Base-by-base conservation (phyloP, 352 stramenopile genomes). In the Phytophthora citrophthora region DNA sequence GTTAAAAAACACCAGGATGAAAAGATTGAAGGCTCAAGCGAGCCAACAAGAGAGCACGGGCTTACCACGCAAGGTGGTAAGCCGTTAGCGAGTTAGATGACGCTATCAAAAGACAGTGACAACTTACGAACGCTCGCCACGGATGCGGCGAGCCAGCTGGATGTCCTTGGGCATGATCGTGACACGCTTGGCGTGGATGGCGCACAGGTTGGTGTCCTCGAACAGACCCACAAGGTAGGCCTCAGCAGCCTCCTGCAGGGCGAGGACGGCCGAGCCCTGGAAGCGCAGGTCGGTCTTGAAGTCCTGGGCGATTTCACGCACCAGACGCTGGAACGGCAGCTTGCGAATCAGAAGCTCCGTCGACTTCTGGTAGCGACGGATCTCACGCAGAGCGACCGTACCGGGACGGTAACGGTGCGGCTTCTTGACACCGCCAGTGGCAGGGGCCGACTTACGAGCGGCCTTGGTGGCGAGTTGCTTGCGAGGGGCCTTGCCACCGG, bases 91-190 rank as follows among this genome's bases (percentile, higher is more conserved):
- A 36, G 50, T 57, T 57, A 59, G 52, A 51, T 59, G 44, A 60
- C 23, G 43, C 43, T 43, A 57, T 60, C 50, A 16, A n/a, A 45
- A 39, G 31, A 66, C 26, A 58, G 34, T 41, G 46, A 64, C 47
- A 75, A 75, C 68, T 85, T 90, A 92, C 54, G 83, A 92, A 43
- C 82, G 82, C 67, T 93, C 84, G 59, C 94, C 94, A 81, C 94
- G 86, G 72, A 98, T 97, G 66, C 94, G 88, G 69, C 91, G 81
- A 23, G 93, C 94, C 38, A 98, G 76, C 72, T 98, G 93, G 61
- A 98, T 97, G 77, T 98, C 93, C 78, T 97, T 98, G 23, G 90
- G 89, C 93, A 98, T 97, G 72, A 98, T 97, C 5, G 92, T 98
- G 15, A 98, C 91, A 77, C 81, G 81, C 79, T 97, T 98, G 27